Evolutionary conservation across 2,329 filamentous ascomycete species (phyloP), one percentile per base, ranked within the genome.

Genomic region (Fusarium keratoplasticum): DNA sequence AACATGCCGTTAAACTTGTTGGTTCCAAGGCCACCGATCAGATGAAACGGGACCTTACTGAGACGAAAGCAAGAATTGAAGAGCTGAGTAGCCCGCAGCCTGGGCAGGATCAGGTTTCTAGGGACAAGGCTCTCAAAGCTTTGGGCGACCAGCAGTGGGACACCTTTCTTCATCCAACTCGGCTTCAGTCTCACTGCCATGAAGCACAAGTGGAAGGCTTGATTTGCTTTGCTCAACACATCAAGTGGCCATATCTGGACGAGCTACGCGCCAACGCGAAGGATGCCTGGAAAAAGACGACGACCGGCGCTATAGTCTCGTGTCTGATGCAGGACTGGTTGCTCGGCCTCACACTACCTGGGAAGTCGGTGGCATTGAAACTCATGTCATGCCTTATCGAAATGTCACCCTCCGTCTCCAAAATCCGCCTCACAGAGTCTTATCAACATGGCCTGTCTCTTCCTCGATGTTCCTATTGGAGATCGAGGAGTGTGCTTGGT

Each of bases 181-280:
- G 42, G 11, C 38, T 60, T n/a, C 67, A 70, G 29, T 67, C 64
- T 18, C 33, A 58, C 14, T 64, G 63, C 6, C 67, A 70, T 33
- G 54, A 67, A 27, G 31, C 50, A 4, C 67, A 70, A 31, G 64
- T 67, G 14, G 67, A 67, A 8, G 67, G 54, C 3, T 25, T 70
- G 7, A 9, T 70, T 2, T 44, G 38, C 11, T 70, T 70, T 47
- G 67, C 67, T 3, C 27, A 67, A 20, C 25, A 50, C 6, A 67
- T 70, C 20, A 62, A 42, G n/a, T 70, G 67, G 67, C 67, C 67
- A 2, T 54, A 67, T 13, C 14, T 70, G 16, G 40, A 63, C 4
- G 64, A 70, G 20, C 10, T 70, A 1, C 52, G 64, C 2, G 25
- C 33, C 18, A 54, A 25, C 29, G 35, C 64, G 1, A 61, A 60